phyloP scores from a whole-genome alignment of 768 basidiomycete species.

The Calocybe cyanea region DNA sequence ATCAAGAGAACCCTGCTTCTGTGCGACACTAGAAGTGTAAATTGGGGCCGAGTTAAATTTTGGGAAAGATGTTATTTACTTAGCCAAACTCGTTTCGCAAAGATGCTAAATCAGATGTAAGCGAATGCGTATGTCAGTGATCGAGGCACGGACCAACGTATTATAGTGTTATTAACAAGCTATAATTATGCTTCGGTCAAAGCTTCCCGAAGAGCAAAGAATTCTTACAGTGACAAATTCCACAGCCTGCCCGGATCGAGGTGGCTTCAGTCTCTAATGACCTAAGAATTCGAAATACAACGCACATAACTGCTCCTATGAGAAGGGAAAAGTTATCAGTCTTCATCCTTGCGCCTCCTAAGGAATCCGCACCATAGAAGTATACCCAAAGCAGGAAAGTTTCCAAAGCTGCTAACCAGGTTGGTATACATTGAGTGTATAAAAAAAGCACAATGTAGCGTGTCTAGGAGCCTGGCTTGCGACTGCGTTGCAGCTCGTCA shows the following conservation, averaged over 20 bases:
- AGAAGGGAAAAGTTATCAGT: not conserved
- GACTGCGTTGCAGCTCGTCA: not conserved
- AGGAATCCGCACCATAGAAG: constrained; percentile 23
- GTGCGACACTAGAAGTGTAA: too few species aligned
- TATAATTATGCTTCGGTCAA: not conserved
- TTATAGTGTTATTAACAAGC: constrained; percentile 24
- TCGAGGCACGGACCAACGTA: constrained; percentile 24
- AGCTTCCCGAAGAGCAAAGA: not conserved
- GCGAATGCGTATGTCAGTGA: not conserved
- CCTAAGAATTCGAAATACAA: not conserved
- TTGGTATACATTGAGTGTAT: constrained; percentile 13
- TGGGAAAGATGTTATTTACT: constrained; percentile 25
- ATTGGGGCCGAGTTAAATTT: too few species aligned
- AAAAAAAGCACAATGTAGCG: constrained; percentile 11
- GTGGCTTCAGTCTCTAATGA: too few species aligned
- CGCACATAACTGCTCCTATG: constrained; percentile 13
- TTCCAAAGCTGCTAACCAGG: constrained; percentile 13
- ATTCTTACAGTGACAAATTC: constrained; percentile 10
- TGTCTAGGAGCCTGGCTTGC: constrained; percentile 12
- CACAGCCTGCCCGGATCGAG: not conserved
- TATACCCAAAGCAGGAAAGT: constrained; percentile 17
- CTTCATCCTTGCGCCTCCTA: not conserved
- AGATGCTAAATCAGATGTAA: constrained; percentile 15
- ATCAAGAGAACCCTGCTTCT: too few species aligned
- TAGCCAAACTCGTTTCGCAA: constrained; percentile 24